phyloP scores from a whole-genome alignment of 345 rosid species.

The Arabidopsis thaliana region DNA sequence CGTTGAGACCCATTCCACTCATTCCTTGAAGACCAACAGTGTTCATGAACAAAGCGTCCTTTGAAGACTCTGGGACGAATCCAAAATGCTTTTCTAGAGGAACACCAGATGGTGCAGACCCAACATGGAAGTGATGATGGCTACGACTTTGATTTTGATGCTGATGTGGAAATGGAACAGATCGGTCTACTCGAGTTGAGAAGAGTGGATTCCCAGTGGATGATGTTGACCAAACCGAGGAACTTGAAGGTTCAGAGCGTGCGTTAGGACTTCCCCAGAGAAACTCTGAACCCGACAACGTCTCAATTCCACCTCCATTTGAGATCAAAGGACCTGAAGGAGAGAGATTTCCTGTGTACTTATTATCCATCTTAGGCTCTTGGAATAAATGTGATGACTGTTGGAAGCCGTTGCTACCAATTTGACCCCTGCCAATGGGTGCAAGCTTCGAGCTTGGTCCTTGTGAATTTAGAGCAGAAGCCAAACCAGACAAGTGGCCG shows the following conservation, averaged over 20 bases:
- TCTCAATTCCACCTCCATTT: slow-evolving; percentile 60
- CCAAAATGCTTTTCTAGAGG: slow-evolving; percentile 82
- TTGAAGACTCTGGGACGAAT: slow-evolving; percentile 74
- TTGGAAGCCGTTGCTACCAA: slow-evolving; percentile 45
- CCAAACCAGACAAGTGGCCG: slow-evolving; percentile 63
- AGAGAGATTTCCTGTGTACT: slow-evolving; percentile 52
- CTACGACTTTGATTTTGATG: slow-evolving; percentile 54
- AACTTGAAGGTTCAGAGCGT: slow-evolving; percentile 58
- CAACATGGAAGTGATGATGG: slow-evolving; percentile 71
- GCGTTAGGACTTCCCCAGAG: slow-evolving; percentile 91
- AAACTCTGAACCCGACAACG: slow-evolving; percentile 81
- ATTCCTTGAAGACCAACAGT: slow-evolving; percentile 59
- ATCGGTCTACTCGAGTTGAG: slow-evolving; percentile 57
- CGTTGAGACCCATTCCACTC: slow-evolving; percentile 44
- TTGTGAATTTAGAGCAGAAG: slow-evolving; percentile 66
- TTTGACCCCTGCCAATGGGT: slow-evolving; percentile 61
- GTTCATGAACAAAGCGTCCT: slow-evolving; percentile 67
- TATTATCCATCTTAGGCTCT: slow-evolving; percentile 57
- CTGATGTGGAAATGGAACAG: slow-evolving; percentile 53
- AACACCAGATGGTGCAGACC: slow-evolving; percentile 91
- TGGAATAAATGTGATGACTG: slow-evolving; percentile 63
- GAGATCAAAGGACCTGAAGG: slow-evolving; percentile 57
- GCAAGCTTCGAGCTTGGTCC: slow-evolving; percentile 59
- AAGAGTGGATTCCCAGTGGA: slow-evolving; percentile 63
- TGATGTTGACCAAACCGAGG: slow-evolving; percentile 72